Evolutionary conservation across 306 rosid genomes (phyloP), one percentile per base, ranked within the genome.

Genomic region (Datisca glomerata): DNA sequence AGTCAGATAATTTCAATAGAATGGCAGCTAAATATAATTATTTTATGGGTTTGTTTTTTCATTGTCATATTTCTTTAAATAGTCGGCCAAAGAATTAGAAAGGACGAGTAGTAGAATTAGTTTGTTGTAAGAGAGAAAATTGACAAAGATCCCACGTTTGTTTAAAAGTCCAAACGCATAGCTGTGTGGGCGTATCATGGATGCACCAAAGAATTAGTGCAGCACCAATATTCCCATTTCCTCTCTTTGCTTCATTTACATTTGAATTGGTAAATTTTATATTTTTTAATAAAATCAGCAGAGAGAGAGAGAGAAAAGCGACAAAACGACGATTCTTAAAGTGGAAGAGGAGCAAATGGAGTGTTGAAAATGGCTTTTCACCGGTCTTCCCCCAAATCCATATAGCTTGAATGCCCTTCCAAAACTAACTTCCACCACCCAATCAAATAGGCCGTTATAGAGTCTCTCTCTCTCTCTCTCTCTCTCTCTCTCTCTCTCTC

Each of bases 351-450:
- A 53, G 65, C 62, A 58, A 41, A 75, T 63, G 54, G 72, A 84
- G 49, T 70, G 69, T 75, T 75, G 80, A 83, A 75, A 79, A 68
- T 54, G 80, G 74, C 76, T 57, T 64, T 70, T 79, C 67, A 75
- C 82, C 73, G 69, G 66, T 72, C 76, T 55, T 46, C 61, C 64
- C n/a, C 69, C 52, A 60, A 71, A 54, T 69, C 75, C 74, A 63
- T 50, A 57, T 60, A 22, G 45, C 53, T 43, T 41, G 21, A 29
- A 51, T 15, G 50, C 62, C 47, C 69, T 52, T 61, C 57, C 59
- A 14, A 53, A 53, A 29, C 78, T 60, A 24, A 28, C 53, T 36
- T 8, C 64, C 37, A 35, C 57, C 65, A 28, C 68, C 81, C 84
- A 71, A 63, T 68, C 57, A 52, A 29, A 42, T 18, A 55, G 47